These are phyloP conservation scores for Lineolata rhizophorae DNA, from an alignment of 495 filamentous ascomycete genomes.

Conservation along the genomic window DNA sequence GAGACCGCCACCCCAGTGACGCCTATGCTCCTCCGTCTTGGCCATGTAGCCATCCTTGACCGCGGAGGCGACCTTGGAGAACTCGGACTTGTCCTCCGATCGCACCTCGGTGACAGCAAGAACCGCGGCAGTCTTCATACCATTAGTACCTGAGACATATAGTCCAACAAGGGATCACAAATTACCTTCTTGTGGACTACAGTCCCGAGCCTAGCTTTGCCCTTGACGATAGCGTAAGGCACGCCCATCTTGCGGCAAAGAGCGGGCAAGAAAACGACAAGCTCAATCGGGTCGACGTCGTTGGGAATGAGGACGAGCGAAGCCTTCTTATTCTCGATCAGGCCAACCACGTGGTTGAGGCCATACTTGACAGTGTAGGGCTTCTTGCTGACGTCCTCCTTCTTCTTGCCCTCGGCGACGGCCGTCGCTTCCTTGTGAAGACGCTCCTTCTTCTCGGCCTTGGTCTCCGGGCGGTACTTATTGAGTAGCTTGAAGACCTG, in stretches of 20 bases:
- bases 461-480: slow-evolving; percentile 99
- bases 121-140: slow-evolving; percentile 70
- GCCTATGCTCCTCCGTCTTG: slow-evolving; percentile 80
- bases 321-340: slow-evolving; percentile 99
- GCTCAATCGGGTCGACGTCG: slow-evolving; percentile 98
- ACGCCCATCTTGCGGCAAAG: slow-evolving; percentile 99
- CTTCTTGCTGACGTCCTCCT: slow-evolving; percentile 99
- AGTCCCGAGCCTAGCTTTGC: slow-evolving; percentile 95
- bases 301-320: slow-evolving; percentile 93
- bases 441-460: slow-evolving; percentile 99
- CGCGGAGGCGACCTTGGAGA: slow-evolving; percentile 84
- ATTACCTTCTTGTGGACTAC: slow-evolving; percentile 97
- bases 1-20: slow-evolving; percentile 98
- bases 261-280: slow-evolving; percentile 96
- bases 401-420: slow-evolving; percentile 96
- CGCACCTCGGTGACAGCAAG: slow-evolving; percentile 91
- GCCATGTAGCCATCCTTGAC: slow-evolving; percentile 97
- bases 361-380: slow-evolving; percentile 98
- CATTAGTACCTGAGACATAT: background rate
- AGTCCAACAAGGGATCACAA: background rate
- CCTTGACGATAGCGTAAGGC: slow-evolving; percentile 97
- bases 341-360: slow-evolving; percentile 97
- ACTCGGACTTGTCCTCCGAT: slow-evolving; percentile 91
- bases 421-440: slow-evolving; percentile 93
- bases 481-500: slow-evolving; percentile 96